Base-by-base conservation (phyloP, 768 basidiomycete genomes). In the Mycena olivaceomarginata region DNA sequence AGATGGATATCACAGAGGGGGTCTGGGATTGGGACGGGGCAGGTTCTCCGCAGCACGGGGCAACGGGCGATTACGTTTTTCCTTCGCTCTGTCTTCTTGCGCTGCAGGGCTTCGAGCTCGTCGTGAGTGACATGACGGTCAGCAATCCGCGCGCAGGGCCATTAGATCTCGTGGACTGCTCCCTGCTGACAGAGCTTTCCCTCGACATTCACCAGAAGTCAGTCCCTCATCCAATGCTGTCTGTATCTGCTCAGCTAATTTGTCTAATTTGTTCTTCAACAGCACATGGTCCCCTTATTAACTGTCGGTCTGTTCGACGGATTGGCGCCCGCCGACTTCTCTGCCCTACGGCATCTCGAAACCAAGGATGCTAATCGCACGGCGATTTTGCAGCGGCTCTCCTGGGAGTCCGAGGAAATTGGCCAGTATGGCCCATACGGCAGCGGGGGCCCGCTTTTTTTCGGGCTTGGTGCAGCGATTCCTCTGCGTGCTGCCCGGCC, bases 1-100 rank as follows among this genome's bases (percentile, higher is more conserved):
- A 70, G 40, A 57, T 82, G 41, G 81, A 83, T 64, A 76, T 82
- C 18, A 81, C 79, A 0, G 79, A 77, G 48, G 81, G 81, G 1
- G 65, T 75, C 6, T 82, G 82, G 82, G 81, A 82, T 56, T 80
- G 79, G 80, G 45, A 79, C 31, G 66, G 59, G 40, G 4, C 5
- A 2, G 80, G 80, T 11, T 79, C 81, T 1, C 81, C 81, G 0
- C 73, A 76, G 20, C 18, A 15, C 4, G 82, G 82, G 5, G 76
- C 82, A 0, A 70, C 80, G 1, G 56, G 41, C 1, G 43, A 56
- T 0, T 81, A 73, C 46, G 6, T 51, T 1, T 83, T 82, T 69
- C 56, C 48, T 1, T 67, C 76, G 37, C 73, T 83, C 2, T 57
- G 80, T 5, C 74, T 81, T n/a, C 80, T 81, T 5, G 79, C 80